Evolutionary conservation across 2,329 filamentous ascomycete genomes (phyloP).

Genomic region (Pseudocercospora macadamiae): DNA sequence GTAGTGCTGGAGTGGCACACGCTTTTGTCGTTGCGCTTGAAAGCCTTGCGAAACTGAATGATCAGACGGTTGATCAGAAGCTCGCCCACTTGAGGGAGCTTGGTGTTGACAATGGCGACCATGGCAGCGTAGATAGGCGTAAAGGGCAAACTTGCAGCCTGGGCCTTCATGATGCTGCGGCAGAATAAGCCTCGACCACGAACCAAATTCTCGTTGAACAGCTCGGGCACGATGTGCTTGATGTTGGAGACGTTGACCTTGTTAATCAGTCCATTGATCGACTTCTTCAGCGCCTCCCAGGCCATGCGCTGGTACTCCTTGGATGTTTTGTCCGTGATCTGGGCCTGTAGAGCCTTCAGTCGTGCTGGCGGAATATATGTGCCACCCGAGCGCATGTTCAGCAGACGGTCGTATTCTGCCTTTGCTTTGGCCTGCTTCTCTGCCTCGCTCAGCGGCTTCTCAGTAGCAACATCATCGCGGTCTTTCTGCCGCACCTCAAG

Average conservation of each 20-base stretch:
- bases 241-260: constrained; percentile 99
- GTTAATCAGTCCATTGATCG: constrained; percentile 97
- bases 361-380: constrained; percentile 95
- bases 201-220: constrained; percentile 92
- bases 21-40: constrained; percentile 94
- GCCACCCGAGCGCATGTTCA: constrained; percentile 90
- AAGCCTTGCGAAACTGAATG: constrained; percentile 92
- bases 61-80: constrained; percentile 82
- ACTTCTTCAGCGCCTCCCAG: constrained; percentile 98
- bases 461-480: constrained; percentile 48
- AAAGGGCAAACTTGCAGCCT: constrained; percentile 92
- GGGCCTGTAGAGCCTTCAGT: constrained; percentile 86
- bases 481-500: constrained; percentile 46
- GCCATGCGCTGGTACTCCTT: constrained; percentile 99
- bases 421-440: constrained; percentile 87
- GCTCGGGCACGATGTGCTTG: constrained; percentile 93
- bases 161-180: constrained; percentile 96
- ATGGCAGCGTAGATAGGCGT: constrained; percentile 96
- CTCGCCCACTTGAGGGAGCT: constrained; percentile 92
- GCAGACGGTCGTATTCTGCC: constrained; percentile 88
- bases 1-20: constrained; percentile 92
- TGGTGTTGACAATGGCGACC: constrained; percentile 96
- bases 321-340: constrained; percentile 93
- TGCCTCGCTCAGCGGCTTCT: constrained; percentile 68
- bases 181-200: constrained; percentile 91